Percentiles rank a stretch among this genome's conserved stretches.
Evolutionary conservation across 208 protist species (phyloP).

Genomic region (Wallacemonas sp.): DNA sequence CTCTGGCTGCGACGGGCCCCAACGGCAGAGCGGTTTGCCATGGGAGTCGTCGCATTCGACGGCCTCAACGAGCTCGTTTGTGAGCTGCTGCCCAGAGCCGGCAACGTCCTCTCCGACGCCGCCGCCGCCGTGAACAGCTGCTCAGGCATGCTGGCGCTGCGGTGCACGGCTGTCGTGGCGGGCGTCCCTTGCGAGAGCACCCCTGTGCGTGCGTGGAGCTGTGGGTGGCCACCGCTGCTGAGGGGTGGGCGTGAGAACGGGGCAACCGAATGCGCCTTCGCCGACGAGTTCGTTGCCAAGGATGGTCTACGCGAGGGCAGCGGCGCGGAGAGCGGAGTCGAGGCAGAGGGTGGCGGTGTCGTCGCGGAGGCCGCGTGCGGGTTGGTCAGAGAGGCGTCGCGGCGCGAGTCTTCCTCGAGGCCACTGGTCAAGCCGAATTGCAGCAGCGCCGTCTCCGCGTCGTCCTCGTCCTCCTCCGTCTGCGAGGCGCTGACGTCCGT

Average conservation of each 20-base stretch:
- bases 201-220: background rate
- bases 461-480: slow-evolving; percentile 37
- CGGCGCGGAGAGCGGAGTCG: background rate
- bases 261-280: background rate
- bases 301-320: background rate
- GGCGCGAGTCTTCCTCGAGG: background rate
- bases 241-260: background rate
- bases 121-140: background rate
- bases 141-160: background rate
- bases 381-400: no score
- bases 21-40: background rate
- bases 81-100: no score
- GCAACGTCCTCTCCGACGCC: background rate
- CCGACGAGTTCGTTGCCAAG: background rate
- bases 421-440: background rate
- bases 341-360: background rate
- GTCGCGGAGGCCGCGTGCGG: background rate
- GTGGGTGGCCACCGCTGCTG: no score
- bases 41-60: background rate
- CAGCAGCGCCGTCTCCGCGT: slow-evolving; percentile 17
- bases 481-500: slow-evolving; percentile 52
- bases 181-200: background rate
- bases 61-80: background rate
- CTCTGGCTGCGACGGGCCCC: background rate
- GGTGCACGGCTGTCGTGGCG: background rate